Percentiles rank a stretch among this genome's conserved stretches.
Evolutionary conservation across 306 rosid genomes (phyloP).

Genomic region (Senna siamea): DNA sequence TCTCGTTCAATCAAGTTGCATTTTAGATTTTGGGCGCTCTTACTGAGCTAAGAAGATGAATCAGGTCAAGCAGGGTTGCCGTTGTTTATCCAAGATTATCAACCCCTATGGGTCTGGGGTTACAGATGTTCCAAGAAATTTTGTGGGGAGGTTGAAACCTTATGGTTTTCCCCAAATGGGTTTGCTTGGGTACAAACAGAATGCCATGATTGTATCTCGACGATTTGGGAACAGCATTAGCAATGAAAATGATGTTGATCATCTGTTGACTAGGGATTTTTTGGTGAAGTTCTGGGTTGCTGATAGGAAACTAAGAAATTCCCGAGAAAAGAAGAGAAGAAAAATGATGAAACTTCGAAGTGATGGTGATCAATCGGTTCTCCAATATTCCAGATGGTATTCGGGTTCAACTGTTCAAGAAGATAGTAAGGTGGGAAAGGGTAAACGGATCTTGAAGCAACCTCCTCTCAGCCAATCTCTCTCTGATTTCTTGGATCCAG

Average conservation of each 20-base stretch:
- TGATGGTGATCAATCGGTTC: conserved; percentile 19
- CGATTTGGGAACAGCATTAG: conserved; percentile 47
- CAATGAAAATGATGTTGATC: conserved; percentile 31
- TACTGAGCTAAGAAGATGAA: conserved; percentile 23
- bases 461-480: conserved; percentile 80
- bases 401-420: conserved; percentile 45
- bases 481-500: conserved; percentile 54
- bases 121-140: conserved; percentile 29
- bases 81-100: conserved; percentile 30
- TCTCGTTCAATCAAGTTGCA: conserved; percentile 12
- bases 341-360: conserved; percentile 26
- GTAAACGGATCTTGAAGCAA: conserved; percentile 46
- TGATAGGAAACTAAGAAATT: conserved; percentile 48
- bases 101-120: conserved; percentile 8
- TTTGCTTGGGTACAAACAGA: not conserved
- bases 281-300: conserved; percentile 67
- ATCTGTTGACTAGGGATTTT: conserved; percentile 58
- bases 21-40: not conserved
- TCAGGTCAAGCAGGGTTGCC: conserved; percentile 39
- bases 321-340: conserved; percentile 35
- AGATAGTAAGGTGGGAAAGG: conserved; percentile 22
- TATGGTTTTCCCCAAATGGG: not conserved
- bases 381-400: conserved; percentile 41
- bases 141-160: conserved; percentile 14
- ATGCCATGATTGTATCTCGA: conserved; percentile 32